Conservation (phyloP, 768 basidiomycete species). For the Mycena maculata region DNA sequence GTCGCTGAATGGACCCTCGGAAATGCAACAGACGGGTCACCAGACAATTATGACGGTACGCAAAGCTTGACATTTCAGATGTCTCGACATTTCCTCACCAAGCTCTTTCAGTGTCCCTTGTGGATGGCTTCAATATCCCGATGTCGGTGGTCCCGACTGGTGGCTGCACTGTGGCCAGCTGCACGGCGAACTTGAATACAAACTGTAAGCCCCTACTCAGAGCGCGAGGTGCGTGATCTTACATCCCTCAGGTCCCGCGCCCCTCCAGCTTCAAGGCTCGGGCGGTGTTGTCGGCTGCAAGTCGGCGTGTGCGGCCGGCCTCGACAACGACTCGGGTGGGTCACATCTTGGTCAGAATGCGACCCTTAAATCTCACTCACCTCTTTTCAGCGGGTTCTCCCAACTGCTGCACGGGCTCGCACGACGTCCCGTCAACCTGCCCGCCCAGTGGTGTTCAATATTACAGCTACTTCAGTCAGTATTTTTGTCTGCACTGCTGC, state of each 20-base stretch:
- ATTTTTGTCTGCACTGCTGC: neutral
- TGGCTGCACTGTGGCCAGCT: constrained; percentile 51
- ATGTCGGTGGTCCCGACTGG: constrained; percentile 52
- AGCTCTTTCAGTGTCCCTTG: constrained; percentile 47
- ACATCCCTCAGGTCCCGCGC: neutral
- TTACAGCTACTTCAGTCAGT: constrained; percentile 29
- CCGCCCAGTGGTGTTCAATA: constrained; percentile 28
- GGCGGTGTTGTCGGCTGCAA: constrained; percentile 55
- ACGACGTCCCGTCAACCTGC: constrained; percentile 26
- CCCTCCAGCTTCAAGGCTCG: constrained; percentile 41
- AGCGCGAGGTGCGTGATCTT: neutral
- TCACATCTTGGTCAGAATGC: too few relatives aligned
- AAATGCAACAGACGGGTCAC: constrained; percentile 30
- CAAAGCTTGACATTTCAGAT: neutral
- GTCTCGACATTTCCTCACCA: neutral
- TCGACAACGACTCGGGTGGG: constrained; percentile 49
- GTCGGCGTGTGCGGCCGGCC: constrained; percentile 50
- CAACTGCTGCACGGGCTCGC: constrained; percentile 17
- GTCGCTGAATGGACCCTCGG: constrained; percentile 49
- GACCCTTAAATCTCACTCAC: too few relatives aligned
- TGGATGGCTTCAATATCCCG: constrained; percentile 59
- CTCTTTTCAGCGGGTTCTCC: constrained; percentile 23
- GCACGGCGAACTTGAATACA: constrained; percentile 56
- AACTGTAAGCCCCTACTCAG: neutral
- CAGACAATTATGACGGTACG: constrained; percentile 47